A percentile compares a stretch with the other conserved stretches of the same genome.
Evolutionary conservation across 1,284 basidiomycete genomes (phyloP).

Genomic region (Ceratobasidium sp.): DNA sequence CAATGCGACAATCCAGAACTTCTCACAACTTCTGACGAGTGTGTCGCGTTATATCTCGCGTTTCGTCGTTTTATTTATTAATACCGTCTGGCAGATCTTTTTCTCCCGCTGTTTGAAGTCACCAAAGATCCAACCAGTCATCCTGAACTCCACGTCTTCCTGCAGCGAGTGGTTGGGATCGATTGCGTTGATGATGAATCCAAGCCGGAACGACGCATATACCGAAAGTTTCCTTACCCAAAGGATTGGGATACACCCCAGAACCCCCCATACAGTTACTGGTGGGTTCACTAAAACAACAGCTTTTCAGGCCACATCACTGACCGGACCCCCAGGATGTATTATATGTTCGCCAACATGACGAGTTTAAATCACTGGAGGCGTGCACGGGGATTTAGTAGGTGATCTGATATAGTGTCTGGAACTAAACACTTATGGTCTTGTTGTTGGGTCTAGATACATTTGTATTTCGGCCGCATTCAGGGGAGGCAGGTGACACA

Average conservation of each 20-base stretch:
- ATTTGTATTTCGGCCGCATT: slow-evolving; percentile 96
- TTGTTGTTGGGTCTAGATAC: slow-evolving; percentile 71
- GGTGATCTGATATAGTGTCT: slow-evolving; percentile 54
- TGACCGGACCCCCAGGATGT: slow-evolving; percentile 72
- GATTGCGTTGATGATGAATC: slow-evolving; percentile 99
- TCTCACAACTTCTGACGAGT: slow-evolving; percentile 94
- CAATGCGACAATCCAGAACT: slow-evolving; percentile 86
- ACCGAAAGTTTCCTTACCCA: slow-evolving; percentile 97
- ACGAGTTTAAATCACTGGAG: slow-evolving; percentile 96
- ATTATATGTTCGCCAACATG: slow-evolving; percentile 99
- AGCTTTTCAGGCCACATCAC: not conserved
- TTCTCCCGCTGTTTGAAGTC: slow-evolving; percentile 95
- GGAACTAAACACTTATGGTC: not conserved
- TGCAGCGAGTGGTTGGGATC: slow-evolving; percentile 96
- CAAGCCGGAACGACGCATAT: slow-evolving; percentile 90
- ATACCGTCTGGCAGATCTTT: slow-evolving; percentile 77
- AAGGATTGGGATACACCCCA: slow-evolving; percentile 90
- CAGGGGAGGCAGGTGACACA: slow-evolving; percentile 98
- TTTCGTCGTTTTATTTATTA: slow-evolving; percentile 28
- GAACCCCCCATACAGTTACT: slow-evolving; percentile 95
- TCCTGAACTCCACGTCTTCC: slow-evolving; percentile 94
- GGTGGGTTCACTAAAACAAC: slow-evolving; percentile 63
- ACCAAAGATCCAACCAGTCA: slow-evolving; percentile 92
- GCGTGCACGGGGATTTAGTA: slow-evolving; percentile 89
- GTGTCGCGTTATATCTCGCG: slow-evolving; percentile 56